These are phyloP conservation scores for Colletotrichum abscissum DNA, from an alignment of 2,329 filamentous ascomycete species.

Conservation along the genomic window DNA sequence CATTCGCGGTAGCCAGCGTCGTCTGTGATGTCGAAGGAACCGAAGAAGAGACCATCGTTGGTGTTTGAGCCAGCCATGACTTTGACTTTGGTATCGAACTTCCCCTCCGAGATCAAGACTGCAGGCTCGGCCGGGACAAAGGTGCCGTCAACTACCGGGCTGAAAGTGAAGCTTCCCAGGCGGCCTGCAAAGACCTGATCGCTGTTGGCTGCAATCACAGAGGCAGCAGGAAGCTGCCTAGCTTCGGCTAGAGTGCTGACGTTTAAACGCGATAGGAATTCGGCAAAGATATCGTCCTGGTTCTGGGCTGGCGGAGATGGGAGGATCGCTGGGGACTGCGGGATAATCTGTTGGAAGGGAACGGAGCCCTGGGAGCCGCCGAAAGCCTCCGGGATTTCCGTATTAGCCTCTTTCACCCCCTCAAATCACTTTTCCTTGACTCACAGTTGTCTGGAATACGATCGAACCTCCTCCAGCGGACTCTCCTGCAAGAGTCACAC, in stretches of 20 bases:
- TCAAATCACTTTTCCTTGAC: too few species aligned
- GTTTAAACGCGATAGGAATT: not conserved
- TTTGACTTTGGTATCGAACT: conserved; percentile 5
- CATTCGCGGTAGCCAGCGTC: conserved; percentile 33
- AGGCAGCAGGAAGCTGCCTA: not conserved
- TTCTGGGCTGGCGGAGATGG: too few species aligned
- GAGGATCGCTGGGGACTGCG: not conserved
- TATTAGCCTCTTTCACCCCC: not conserved
- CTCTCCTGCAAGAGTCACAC: conserved; percentile 56
- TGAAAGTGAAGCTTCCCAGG: not conserved
- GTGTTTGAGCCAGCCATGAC: conserved; percentile 51
- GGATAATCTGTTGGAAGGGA: not conserved
- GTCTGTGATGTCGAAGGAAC: conserved; percentile 55
- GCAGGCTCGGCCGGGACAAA: conserved; percentile 28
- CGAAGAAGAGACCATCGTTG: conserved; percentile 60
- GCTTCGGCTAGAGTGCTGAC: not conserved
- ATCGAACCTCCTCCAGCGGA: not conserved
- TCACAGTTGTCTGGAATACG: not conserved
- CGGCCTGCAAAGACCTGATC: not conserved
- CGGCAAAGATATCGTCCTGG: too few species aligned
- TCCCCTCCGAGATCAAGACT: conserved; percentile 17
- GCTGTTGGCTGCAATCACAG: not conserved
- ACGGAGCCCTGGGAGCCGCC: too few species aligned
- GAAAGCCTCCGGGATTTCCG: too few species aligned
- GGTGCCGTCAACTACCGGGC: conserved; percentile 9